Conservation (phyloP, 2,329 filamentous ascomycete species). For the Chrysoporthe cubensis region DNA sequence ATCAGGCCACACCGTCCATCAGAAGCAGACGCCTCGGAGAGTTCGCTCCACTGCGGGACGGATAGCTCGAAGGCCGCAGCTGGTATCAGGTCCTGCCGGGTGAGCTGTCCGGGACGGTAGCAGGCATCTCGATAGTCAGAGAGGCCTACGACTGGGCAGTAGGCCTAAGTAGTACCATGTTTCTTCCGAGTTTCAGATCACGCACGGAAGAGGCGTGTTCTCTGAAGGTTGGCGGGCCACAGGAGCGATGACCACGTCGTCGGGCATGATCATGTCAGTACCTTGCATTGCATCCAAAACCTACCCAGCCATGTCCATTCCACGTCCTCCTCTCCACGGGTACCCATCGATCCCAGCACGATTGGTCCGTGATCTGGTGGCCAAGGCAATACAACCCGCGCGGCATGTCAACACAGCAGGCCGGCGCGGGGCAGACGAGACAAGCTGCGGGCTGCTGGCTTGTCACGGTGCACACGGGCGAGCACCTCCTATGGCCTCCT, state of each 20-base stretch:
- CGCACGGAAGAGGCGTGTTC: neutral
- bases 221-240: neutral
- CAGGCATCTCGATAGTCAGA: neutral
- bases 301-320: neutral
- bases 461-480: too few relatives aligned
- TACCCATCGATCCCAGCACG: neutral
- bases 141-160: neutral
- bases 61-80: neutral
- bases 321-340: neutral
- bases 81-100: neutral
- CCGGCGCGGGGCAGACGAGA: neutral
- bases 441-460: neutral
- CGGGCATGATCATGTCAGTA: neutral
- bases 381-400: too few relatives aligned
- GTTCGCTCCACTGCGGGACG: neutral
- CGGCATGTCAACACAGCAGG: neutral
- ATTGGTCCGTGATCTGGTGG: neutral
- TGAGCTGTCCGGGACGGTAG: neutral
- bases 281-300: neutral
- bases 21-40: neutral
- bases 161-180: neutral
- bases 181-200: neutral
- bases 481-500: too few relatives aligned
- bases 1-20: neutral
- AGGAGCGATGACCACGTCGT: slow-evolving; percentile 5